Percentiles rank a stretch among this genome's conserved stretches.
Conservation (phyloP, 768 basidiomycete species). For the Boletus bicolor region DNA sequence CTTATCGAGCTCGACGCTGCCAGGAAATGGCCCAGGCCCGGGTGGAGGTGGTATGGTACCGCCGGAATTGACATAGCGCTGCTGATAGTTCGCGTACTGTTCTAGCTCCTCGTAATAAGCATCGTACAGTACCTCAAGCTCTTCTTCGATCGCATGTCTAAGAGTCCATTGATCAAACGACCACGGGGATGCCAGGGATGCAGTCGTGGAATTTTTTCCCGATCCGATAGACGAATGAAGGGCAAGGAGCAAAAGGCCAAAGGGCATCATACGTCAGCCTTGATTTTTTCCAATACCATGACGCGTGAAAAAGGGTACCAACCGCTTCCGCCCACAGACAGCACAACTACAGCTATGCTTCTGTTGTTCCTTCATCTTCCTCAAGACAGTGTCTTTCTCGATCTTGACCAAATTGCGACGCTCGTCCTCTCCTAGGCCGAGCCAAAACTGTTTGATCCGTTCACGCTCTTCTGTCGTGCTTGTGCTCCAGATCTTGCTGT, state of each 20-base stretch:
- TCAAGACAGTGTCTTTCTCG: constrained; percentile 95
- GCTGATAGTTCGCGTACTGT: constrained; percentile 97
- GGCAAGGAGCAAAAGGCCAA: constrained; percentile 20
- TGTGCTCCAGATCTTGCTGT: constrained; percentile 92
- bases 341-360: constrained; percentile 94
- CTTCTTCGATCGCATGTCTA: constrained; percentile 97
- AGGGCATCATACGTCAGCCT: constrained; percentile 22
- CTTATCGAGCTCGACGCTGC: no score
- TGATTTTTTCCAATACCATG: constrained; percentile 12
- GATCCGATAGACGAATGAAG: constrained; percentile 18
- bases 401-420: constrained; percentile 90
- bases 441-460: constrained; percentile 98
- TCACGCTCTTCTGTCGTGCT: constrained; percentile 91
- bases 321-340: constrained; percentile 96
- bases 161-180: constrained; percentile 18
- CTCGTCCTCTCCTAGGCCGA: constrained; percentile 87
- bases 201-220: constrained; percentile 28
- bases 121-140: constrained; percentile 99
- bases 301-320: constrained; percentile 39
- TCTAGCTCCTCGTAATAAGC: constrained; percentile 99
- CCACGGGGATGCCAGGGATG: not conserved
- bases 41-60: constrained; percentile 88
- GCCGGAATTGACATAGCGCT: constrained; percentile 89
- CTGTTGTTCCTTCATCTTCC: constrained; percentile 99
- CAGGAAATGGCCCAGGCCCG: constrained; percentile 36